A percentile compares a stretch with the other conserved stretches of the same genome.
phyloP scores from a whole-genome alignment of 305 asterid species.

The Plantago rigida region DNA sequence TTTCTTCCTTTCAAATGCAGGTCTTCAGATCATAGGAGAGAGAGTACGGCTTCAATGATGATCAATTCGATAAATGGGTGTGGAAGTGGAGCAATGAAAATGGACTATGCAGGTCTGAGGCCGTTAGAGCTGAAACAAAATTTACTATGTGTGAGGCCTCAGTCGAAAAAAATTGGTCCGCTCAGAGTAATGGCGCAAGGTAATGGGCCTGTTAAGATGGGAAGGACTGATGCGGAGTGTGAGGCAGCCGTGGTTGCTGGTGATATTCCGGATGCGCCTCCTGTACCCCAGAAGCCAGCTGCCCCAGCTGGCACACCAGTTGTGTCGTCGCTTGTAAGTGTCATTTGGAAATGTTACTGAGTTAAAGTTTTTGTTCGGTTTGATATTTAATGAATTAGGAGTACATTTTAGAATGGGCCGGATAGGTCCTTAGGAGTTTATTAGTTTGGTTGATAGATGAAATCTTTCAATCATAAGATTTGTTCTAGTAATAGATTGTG shows the following conservation, averaged over 20 bases:
- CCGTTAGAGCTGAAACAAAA: conserved; percentile 29
- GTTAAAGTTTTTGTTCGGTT: background rate
- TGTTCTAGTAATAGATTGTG: no score
- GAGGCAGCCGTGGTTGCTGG: conserved; percentile 89
- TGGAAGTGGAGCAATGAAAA: conserved; percentile 32
- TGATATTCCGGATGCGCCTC: conserved; percentile 76
- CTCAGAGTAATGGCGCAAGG: conserved; percentile 36
- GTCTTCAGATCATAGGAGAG: conserved; percentile 2
- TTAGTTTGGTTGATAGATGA: no score
- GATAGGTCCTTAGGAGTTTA: no score
- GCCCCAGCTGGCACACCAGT: conserved; percentile 76
- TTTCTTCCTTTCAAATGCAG: conserved; percentile 3
- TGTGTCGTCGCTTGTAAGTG: conserved; percentile 52
- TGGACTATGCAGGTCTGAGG: conserved; percentile 37
- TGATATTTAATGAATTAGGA: no score
- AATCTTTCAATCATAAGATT: no score
- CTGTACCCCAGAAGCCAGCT: conserved; percentile 55
- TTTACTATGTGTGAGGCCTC: conserved; percentile 26
- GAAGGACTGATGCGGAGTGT: conserved; percentile 55
- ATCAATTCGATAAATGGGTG: conserved; percentile 34
- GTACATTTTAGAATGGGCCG: no score
- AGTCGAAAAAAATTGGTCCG: conserved; percentile 22
- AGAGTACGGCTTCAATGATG: conserved; percentile 42
- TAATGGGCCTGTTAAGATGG: conserved; percentile 37
- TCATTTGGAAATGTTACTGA: background rate